phyloP scores from a whole-genome alignment of 2,329 filamentous ascomycete genomes.

The Chaetomiaceae sp. region DNA sequence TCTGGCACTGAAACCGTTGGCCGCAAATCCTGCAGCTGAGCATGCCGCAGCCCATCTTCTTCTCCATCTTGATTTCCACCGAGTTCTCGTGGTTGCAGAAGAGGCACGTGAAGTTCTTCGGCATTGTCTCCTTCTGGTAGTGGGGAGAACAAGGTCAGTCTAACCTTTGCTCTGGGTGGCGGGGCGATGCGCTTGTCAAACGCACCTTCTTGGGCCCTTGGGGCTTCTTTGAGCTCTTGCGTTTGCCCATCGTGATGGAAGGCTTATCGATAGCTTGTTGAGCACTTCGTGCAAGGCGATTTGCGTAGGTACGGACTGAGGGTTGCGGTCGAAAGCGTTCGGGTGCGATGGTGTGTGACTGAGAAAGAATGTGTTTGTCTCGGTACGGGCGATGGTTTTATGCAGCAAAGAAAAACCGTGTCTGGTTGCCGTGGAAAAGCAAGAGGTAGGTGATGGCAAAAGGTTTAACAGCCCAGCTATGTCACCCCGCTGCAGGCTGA shows the following conservation, averaged over 20 bases:
- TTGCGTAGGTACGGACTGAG: neutral
- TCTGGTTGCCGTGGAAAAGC: too few relatives aligned
- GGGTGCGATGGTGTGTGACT: too few relatives aligned
- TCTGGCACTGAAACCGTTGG: conserved; percentile 84
- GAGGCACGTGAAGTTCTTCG: conserved; percentile 87
- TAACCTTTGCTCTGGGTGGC: too few relatives aligned
- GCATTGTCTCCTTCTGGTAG: conserved; percentile 59
- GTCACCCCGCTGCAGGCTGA: too few relatives aligned
- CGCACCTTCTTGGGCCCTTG: conserved; percentile 74
- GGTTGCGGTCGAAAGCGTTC: neutral
- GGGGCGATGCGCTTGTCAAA: too few relatives aligned
- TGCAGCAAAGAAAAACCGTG: too few relatives aligned
- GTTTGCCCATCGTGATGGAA: conserved; percentile 75
- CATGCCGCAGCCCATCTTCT: conserved; percentile 80
- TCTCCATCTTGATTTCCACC: conserved; percentile 85
- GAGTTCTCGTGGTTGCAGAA: conserved; percentile 98
- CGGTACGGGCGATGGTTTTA: too few relatives aligned
- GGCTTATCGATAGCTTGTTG: neutral
- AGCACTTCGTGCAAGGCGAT: neutral
- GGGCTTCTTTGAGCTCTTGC: conserved; percentile 80
- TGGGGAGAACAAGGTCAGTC: conserved; percentile 1
- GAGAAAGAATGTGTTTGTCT: neutral
- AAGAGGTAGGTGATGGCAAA: too few relatives aligned
- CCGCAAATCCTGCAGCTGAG: conserved; percentile 90
- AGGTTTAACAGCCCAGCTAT: too few relatives aligned